Base-by-base conservation (phyloP, 345 rosid species). In the Aquilaria yunnanensis region DNA sequence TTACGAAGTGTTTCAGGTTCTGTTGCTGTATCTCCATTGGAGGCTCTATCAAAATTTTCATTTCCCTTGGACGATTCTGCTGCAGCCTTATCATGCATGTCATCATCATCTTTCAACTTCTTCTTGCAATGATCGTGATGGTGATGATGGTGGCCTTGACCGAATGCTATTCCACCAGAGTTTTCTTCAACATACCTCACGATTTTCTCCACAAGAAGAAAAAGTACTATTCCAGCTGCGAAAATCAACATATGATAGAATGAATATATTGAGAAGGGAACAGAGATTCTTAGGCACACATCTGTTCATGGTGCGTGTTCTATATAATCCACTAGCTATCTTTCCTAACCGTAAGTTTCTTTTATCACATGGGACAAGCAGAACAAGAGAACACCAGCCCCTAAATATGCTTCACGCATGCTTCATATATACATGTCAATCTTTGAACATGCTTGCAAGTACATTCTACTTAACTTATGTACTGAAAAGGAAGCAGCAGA, bases 141-240 rank as follows among this genome's bases (percentile, higher is more conserved):
- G 56, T 78, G 89, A 74, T 83, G 92, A 67, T 85, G 93, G 41
- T 88, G 98, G 53, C 83, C 79, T 61, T 85, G 95, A 54, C 81
- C 80, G 87, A 80, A 81, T 16, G 82, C 73, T 74, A 72, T 73
- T 49, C 81, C 88, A 47, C 77, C 62, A 45, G 96, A 85, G 68
- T 86, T 80, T 58, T 78, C 86, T 65, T 94, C 96, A 14, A 94
- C 88, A 71, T 84, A 90, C 70, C 97, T 85, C 64, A 94, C 97
- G 70, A 90, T 61, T 83, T 88, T 94, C 86, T 94, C 99, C 53
- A 94, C 96, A 47, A 94, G 69, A 72, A 90, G 93, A 72, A 94
- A 94, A 64, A 94, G 77, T 68, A 90, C 93, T 74, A 94, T 90
- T 72, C 99, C 99, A 81, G 91, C 99, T 94, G 85, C 72, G 29